Percentiles rank a stretch among this genome's conserved stretches.
phyloP scores from a whole-genome alignment of 2,329 filamentous ascomycete species.

The Cryphonectria carpinicola region DNA sequence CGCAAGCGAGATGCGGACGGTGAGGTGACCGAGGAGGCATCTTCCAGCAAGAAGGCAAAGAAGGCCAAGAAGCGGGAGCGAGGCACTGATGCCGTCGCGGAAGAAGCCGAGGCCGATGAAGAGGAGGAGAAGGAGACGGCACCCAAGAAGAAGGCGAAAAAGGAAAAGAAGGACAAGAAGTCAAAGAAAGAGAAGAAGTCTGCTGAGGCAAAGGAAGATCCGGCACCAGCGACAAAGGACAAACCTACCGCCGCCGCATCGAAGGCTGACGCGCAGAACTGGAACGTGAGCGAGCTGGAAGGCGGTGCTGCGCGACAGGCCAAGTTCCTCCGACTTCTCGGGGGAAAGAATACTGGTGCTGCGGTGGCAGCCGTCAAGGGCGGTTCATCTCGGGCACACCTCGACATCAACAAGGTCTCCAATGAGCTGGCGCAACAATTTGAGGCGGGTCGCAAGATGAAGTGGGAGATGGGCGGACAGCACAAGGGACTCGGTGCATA shows the following conservation, averaged over 20 bases:
- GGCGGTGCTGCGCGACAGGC: constrained; percentile 55
- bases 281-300: constrained; percentile 57
- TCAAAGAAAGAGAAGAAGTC: constrained; percentile 35
- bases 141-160: constrained; percentile 49
- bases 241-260: constrained; percentile 29
- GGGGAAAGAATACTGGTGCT: constrained; percentile 51
- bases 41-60: constrained; percentile 48
- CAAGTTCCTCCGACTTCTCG: constrained; percentile 62
- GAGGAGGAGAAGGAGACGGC: constrained; percentile 19
- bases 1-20: constrained; percentile 35
- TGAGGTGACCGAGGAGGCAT: constrained; percentile 34
- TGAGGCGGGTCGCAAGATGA: constrained; percentile 59
- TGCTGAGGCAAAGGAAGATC: constrained; percentile 29
- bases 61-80: constrained; percentile 33
- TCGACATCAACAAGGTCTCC: constrained; percentile 47
- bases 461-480: constrained; percentile 54
- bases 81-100: constrained; percentile 30
- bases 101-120: constrained; percentile 36
- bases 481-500: constrained; percentile 58
- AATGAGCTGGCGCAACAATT: constrained; percentile 62
- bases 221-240: constrained; percentile 14
- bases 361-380: constrained; percentile 28
- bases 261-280: constrained; percentile 45
- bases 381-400: constrained; percentile 34
- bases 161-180: constrained; percentile 36